Evolutionary conservation across 352 stramenopile genomes (phyloP).

Genomic region (Globisporangium middletonii): DNA sequence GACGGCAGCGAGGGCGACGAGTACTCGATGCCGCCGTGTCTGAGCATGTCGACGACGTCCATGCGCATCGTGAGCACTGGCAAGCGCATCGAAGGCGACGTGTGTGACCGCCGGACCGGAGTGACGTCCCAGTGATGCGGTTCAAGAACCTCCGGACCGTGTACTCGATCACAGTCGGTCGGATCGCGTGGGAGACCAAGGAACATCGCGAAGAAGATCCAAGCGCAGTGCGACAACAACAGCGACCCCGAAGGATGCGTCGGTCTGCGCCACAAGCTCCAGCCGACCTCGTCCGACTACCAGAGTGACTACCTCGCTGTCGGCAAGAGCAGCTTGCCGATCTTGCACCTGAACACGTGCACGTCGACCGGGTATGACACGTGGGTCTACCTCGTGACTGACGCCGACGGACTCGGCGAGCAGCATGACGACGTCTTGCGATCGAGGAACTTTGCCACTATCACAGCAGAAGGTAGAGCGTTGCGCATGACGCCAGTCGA

Average conservation of each 20-base stretch:
- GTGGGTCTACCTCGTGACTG: slow-evolving; percentile 4
- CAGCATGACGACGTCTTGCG: slow-evolving; percentile 5
- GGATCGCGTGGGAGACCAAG: slow-evolving; percentile 3
- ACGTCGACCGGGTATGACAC: background rate
- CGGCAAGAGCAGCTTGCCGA: background rate
- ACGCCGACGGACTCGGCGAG: background rate
- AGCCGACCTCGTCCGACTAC: slow-evolving; percentile 1
- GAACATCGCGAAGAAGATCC: background rate
- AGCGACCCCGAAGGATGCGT: background rate
- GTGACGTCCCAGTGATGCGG: background rate
- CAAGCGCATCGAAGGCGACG: background rate
- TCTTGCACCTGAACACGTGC: slow-evolving; percentile 1
- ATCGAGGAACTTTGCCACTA: slow-evolving; percentile 2
- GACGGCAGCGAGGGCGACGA: background rate
- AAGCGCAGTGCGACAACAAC: background rate
- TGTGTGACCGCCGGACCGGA: background rate
- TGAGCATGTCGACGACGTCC: background rate
- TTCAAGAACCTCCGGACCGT: slow-evolving; percentile 2
- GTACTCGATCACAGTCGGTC: slow-evolving; percentile 7
- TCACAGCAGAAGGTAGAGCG: background rate
- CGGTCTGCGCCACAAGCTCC: slow-evolving; percentile 4
- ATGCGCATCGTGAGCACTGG: slow-evolving; percentile 1
- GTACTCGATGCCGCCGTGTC: background rate
- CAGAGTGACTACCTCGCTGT: slow-evolving; percentile 1
- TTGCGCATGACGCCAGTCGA: background rate